phyloP scores from a whole-genome alignment of 2,329 filamentous ascomycete genomes.

The Didymella pinodella region DNA sequence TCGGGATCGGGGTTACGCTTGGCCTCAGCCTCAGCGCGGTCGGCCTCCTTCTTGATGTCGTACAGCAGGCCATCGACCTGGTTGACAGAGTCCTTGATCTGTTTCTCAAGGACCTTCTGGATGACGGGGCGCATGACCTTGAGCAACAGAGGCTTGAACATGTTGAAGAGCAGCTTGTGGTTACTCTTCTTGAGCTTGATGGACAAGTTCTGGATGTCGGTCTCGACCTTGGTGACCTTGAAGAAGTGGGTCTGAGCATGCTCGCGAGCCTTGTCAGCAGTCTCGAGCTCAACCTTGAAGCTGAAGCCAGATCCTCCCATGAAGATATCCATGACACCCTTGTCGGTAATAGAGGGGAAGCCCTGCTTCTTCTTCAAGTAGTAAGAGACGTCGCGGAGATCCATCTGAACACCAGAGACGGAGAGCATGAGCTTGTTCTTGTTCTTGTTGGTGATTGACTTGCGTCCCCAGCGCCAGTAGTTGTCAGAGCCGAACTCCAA shows the following conservation, averaged over 20 bases:
- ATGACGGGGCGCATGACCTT: constrained; percentile 84
- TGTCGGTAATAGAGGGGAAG: constrained; percentile 87
- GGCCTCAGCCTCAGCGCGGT: constrained; percentile 72
- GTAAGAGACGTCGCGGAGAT: constrained; percentile 80
- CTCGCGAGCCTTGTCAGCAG: constrained; percentile 67
- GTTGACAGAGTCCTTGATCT: constrained; percentile 82
- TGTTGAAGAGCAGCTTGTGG: constrained; percentile 86
- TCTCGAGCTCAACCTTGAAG: constrained; percentile 90
- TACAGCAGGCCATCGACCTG: constrained; percentile 77
- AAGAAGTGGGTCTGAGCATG: constrained; percentile 84
- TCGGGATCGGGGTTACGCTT: constrained; percentile 71
- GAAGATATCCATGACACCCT: constrained; percentile 86
- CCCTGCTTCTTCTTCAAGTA: constrained; percentile 95
- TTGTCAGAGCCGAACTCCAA: constrained; percentile 90
- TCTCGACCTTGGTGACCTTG: constrained; percentile 89
- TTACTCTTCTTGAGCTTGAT: constrained; percentile 94
- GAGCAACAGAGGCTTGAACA: constrained; percentile 88
- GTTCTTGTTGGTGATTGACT: constrained; percentile 80
- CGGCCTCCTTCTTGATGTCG: constrained; percentile 82
- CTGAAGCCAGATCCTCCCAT: constrained; percentile 87
- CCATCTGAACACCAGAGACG: constrained; percentile 90
- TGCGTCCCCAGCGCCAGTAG: constrained; percentile 94
- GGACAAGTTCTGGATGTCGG: constrained; percentile 80
- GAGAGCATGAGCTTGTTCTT: constrained; percentile 87
- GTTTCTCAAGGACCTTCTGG: constrained; percentile 87